These are phyloP conservation scores for Diaporthe humulicola DNA, from an alignment of 2,329 filamentous ascomycete species.

Conservation along the genomic window DNA sequence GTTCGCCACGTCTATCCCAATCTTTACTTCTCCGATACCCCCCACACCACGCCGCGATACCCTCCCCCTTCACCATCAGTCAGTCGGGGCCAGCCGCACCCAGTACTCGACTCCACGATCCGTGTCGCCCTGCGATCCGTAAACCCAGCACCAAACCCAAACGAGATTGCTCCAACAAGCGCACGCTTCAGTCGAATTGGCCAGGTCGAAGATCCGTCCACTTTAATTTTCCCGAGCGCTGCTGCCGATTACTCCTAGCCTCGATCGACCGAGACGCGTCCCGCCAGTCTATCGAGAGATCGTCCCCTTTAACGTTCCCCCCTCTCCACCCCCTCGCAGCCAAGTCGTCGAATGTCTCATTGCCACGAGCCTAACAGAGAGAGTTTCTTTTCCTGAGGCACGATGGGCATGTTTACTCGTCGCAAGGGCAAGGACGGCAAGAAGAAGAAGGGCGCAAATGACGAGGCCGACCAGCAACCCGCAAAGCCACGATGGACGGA, in stretches of 20 bases:
- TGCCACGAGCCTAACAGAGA: conserved; percentile 31
- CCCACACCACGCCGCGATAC: conserved; percentile 24
- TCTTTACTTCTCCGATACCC: conserved; percentile 29
- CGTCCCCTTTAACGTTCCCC: conserved; percentile 31
- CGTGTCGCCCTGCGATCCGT: conserved; percentile 14
- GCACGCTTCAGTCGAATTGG: conserved; percentile 13
- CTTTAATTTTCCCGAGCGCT: conserved; percentile 26
- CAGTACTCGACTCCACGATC: conserved; percentile 5
- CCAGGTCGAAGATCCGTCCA: conserved; percentile 25
- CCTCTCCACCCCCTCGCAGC: neutral
- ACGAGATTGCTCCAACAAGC: conserved; percentile 16
- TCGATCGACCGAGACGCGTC: conserved; percentile 28
- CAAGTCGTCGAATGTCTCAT: conserved; percentile 39
- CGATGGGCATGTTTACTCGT: conserved; percentile 67
- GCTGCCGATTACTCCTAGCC: conserved; percentile 3
- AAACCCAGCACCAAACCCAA: conserved; percentile 27
- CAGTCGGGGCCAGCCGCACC: conserved; percentile 3
- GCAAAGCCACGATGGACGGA: conserved; percentile 87
- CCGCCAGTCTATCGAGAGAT: conserved; percentile 35
- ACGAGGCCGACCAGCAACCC: conserved; percentile 66
- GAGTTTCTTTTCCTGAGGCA: conserved; percentile 14
- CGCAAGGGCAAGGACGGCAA: conserved; percentile 81
- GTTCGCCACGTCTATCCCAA: conserved; percentile 25
- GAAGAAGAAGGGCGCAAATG: conserved; percentile 74
- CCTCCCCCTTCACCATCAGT: conserved; percentile 25